Evolutionary conservation across 2,329 filamentous ascomycete species (phyloP), one percentile per base, ranked within the genome.

Genomic region (Leptographium flavum): DNA sequence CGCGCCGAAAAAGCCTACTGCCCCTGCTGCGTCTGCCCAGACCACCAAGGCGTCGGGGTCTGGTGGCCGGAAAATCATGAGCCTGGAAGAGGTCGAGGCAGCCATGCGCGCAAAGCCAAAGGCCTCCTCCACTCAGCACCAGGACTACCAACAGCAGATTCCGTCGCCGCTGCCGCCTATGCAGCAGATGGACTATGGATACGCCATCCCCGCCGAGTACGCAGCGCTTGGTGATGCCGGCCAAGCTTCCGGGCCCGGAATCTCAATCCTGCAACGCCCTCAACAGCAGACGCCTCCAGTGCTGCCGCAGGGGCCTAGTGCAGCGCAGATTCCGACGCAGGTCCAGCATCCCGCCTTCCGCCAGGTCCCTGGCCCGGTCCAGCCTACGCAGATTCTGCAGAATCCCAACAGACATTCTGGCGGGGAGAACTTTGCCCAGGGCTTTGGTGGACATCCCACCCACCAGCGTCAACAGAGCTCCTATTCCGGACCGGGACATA

Each of bases 61-160:
- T 9, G 53, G 63, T 5, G 58, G 71, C 36, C 79, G 79, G 56
- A 95, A 88, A 67, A 81, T 95, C 65, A 81, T 98, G 83, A 96
- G 87, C 56, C 63, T 98, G 57, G 92, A 96, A 60, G 92, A 98
- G 66, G 88, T 98, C 19, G 92, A 98, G 65, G 90, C 90, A 45
- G 81, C 87, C 52, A 88, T 98, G 81, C 78, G 84, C 49, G 71
- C 75, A 30, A 81, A 88, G 53, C 65, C 76, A 28, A 73, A 71
- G 50, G 64, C 64, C 5, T 57, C 64, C 46, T 58, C 62, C 8
- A 52, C 62, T 17, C 56, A 60, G 32, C 58, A 17, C 55, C 65
- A 30, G 54, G 58, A n/a, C 54, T 49, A 32, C 54, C 50, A 38
- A 53, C 58, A 61, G 35, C 52, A 54, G 38, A 47, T 51, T 13